Base-by-base conservation (phyloP, 495 filamentous ascomycete genomes). In the Articulospora tetracladia region DNA sequence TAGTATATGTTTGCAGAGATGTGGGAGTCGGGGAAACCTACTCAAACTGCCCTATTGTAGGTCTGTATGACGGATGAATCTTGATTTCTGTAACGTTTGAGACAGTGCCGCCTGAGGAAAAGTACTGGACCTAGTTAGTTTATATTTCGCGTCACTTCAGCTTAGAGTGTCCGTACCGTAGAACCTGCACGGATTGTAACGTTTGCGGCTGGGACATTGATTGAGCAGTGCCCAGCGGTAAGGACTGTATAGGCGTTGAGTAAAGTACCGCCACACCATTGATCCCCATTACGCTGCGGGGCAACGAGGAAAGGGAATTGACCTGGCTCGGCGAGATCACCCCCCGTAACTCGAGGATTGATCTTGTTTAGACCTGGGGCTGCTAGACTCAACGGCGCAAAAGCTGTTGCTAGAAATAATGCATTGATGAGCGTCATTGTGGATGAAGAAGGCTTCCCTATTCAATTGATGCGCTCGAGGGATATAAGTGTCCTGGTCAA, bases 251-350 rank as follows among this genome's bases (percentile, higher is more conserved):
- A 58, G 61, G 28, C 44, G 56, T 59, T 59, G 47, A 63, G 28
- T 27, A 63, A 55, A 20, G 54, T 49, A 49, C 61, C 61, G n/a
- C 47, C 61, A 57, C 61, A 63, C 48, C 57, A 63, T 56, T 63
- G 61, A n/a, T 27, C 44, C 49, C 61, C 61, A 24, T 48, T 47
- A 22, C 11, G 23, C 24, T 50, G 48, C 48, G 58, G 56, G 32
- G 32, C 46, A 57, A 63, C 61, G 23, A 63, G 57, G 61, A 53
- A 63, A 20, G 61, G 61, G 56, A 63, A 59, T 23, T 63, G 56
- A 24, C 61, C 61, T 34, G 30, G 27, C 27, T 50, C 3, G 39
- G 61, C 61, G 24, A 57, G 23, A 23, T 36, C 54, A 19, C 61
- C 61, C 22, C 61, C 61, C 24, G 10, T 28, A 52, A 52, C 49